Evolutionary conservation across 306 rosid genomes (phyloP), one percentile per base, ranked within the genome.

Genomic region (Urtica urens): DNA sequence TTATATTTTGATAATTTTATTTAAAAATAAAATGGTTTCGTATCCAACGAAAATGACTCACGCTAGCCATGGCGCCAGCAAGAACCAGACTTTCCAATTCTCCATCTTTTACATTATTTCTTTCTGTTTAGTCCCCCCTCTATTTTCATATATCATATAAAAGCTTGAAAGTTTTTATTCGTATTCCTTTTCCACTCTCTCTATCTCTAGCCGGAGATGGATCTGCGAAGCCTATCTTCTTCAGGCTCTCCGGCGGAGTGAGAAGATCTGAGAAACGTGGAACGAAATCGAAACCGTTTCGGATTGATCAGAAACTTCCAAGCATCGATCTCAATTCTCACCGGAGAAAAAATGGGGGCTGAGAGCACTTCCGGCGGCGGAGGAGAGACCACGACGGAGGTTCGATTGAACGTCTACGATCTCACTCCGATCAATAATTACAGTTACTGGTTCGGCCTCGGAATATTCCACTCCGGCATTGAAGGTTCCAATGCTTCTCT

Each of bases 391-490:
- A 49, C 52, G 41, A 63, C 72, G 39, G 65, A 26, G 51, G 87
- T 85, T 46, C 55, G 79, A 15, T 74, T 92, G 75, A 82, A 92
- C 64, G 79, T 92, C 28, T 92, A 92, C 68, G 99, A 92, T 69
- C 99, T 92, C 58, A 86, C 99, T 35, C 83, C 94, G 27, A 40
- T 83, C 57, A 92, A 92, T 60, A 73, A 73, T 65, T 92, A 85
- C 69, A 41, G 64, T 41, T 67, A 55, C 68, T 92, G 94, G 94
- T 67, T 92, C 58, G 99, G 99, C 37, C 47, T 82, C 29, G 99
- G 99, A 66, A 72, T 86, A 63, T 92, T 82, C 35, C 99, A 92
- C 71, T 85, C 99, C 8, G 99, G 99, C 39, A 71, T 92, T 69
- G 77, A 92, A 92, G 99, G 99, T 83, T 58, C 3, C 47, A 16